Evolutionary conservation across 2,329 filamentous ascomycete genomes (phyloP).

Genomic region (Trichoderma lentiforme): DNA sequence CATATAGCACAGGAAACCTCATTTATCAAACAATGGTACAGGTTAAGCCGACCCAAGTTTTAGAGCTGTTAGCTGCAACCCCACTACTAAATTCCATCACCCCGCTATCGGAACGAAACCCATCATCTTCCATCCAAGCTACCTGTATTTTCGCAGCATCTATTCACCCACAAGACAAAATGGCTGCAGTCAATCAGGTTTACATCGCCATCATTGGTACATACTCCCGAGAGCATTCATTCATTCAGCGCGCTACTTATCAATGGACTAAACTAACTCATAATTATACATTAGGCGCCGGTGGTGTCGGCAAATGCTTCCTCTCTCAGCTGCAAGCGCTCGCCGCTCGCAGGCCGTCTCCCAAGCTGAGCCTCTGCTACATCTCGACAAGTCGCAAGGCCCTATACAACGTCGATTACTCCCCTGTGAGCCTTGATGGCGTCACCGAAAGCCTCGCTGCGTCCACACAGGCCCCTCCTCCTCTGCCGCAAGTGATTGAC

Average conservation of each 20-base stretch:
- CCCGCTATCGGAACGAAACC: constrained; percentile 37
- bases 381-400: constrained; percentile 83
- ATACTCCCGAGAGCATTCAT: neutral
- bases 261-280: constrained; percentile 19
- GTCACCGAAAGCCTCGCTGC: constrained; percentile 61
- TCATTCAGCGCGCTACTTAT: neutral
- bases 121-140: constrained; percentile 24
- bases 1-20: neutral
- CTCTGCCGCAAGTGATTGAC: constrained; percentile 67
- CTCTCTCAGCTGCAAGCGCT: constrained; percentile 74
- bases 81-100: constrained; percentile 11
- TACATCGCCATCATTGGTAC: constrained; percentile 53
- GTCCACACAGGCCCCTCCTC: constrained; percentile 62
- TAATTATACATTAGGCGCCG: constrained; percentile 61
- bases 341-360: constrained; percentile 61
- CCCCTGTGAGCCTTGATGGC: constrained; percentile 59
- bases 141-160: constrained; percentile 11
- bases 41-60: neutral
- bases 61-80: neutral
- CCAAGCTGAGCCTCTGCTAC: constrained; percentile 75
- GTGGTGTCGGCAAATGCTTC: constrained; percentile 91
- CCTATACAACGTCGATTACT: constrained; percentile 70
- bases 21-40: neutral
- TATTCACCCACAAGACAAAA: constrained; percentile 23
- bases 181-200: constrained; percentile 47